Conservation (phyloP, 805 yeast species). For the Diddensiella transvaalensis region DNA sequence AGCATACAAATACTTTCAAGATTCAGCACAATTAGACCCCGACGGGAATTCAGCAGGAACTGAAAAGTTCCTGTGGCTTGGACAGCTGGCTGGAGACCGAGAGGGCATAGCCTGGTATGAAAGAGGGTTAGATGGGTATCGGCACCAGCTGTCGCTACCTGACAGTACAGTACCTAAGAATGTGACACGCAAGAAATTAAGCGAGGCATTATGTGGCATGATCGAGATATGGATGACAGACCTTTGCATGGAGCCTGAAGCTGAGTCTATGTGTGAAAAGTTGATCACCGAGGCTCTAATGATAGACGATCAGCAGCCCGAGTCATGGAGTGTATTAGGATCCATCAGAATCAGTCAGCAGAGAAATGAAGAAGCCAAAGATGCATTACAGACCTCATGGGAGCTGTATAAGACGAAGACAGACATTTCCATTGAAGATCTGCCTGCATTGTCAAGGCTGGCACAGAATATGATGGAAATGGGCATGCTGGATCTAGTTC, state of each 20-base stretch:
- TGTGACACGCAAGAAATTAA: conserved; percentile 46
- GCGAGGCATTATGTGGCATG: conserved; percentile 76
- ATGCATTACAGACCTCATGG: conserved; percentile 71
- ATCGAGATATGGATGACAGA: conserved; percentile 96
- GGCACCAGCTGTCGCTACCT: conserved; percentile 37
- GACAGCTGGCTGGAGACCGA: conserved; percentile 82
- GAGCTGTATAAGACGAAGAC: conserved; percentile 43
- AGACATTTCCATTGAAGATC: conserved; percentile 42
- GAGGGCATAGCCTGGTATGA: conserved; percentile 65
- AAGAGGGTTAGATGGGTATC: conserved; percentile 57
- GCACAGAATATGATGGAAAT: conserved; percentile 75
- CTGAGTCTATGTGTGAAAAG: conserved; percentile 75
- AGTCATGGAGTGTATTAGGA: conserved; percentile 75
- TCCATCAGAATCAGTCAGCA: conserved; percentile 90
- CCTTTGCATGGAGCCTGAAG: conserved; percentile 87
- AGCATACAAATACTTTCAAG: conserved; percentile 61
- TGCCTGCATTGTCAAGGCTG: conserved; percentile 70
- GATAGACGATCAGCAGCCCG: conserved; percentile 57
- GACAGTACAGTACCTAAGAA: conserved; percentile 16
- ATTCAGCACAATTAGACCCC: conserved; percentile 67
- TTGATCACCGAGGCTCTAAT: conserved; percentile 62
- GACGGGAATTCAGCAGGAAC: conserved; percentile 55
- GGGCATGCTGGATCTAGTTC: conserved; percentile 63
- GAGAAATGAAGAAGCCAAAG: conserved; percentile 63
- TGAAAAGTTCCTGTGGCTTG: conserved; percentile 84